Base-by-base conservation (phyloP, 768 basidiomycete species). In the Suillus hirtellus region DNA sequence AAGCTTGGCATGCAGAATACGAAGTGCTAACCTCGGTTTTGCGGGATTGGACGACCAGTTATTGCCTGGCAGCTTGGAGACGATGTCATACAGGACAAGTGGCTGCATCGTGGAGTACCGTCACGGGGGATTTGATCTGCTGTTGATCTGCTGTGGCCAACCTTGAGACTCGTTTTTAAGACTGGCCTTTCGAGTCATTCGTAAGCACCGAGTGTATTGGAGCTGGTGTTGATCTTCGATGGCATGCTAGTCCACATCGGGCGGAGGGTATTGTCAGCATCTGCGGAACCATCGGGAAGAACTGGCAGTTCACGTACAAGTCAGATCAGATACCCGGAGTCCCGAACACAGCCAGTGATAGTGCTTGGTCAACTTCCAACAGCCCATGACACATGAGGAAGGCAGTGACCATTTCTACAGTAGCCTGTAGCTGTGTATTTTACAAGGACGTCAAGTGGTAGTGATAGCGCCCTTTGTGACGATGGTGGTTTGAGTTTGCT, bases 31-130 rank as follows among this genome's bases (percentile, higher is more conserved):
- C 81, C 80, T 79, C 34, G 77, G 68, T 62, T 73, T 82, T 64
- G 71, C 76, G 6, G 76, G 68, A 56, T 80, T 82, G 8, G 75
- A 73, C 1, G 80, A 73, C 76, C 76, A 80, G 3, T 19, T 64
- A 19, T 71, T 73, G 4, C 68, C 72, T 0, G 75, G 71, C 7
- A 72, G 60, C 9, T 70, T 70, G 43, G 71, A 76, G 17, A 77
- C 73, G 34, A 76, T 73, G 38, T 81, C 80, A 35, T 77, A 79
- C 60, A 80, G 69, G 61, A 70, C 66, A 27, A 79, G 73, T 1
- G 73, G 67, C 21, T 66, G 56, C 73, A 74, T 74, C 21, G 14
- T 24, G 15, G 49, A 27, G 15, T 9, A 2, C 27, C 31, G 27
- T 8, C 27, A 50, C 24, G 49, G 15, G 24, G 7, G 15, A n/a